Conservation (phyloP, 495 filamentous ascomycete species). For the Tuber umbilicatum region DNA sequence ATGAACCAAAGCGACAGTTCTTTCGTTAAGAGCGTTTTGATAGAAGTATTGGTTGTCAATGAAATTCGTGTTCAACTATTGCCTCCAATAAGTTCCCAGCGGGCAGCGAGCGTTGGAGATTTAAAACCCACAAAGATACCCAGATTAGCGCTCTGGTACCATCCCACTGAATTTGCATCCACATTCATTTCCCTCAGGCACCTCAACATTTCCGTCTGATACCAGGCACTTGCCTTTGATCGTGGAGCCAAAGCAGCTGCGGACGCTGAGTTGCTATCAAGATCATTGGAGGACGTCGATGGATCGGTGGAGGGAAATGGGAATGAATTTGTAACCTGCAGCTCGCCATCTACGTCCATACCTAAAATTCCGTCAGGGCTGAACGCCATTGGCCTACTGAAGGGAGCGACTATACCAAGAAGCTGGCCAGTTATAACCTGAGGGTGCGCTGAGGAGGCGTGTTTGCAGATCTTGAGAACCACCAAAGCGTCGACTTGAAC, state of each 20-base stretch:
- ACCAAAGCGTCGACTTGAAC: constrained; percentile 78
- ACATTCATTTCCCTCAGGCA: constrained; percentile 95
- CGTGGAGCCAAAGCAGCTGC: constrained; percentile 82
- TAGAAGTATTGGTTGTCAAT: constrained; percentile 98
- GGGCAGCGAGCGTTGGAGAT: not conserved
- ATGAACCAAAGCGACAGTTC: constrained; percentile 88
- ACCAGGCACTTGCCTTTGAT: constrained; percentile 77
- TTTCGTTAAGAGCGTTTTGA: constrained; percentile 70
- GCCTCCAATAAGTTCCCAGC: not conserved
- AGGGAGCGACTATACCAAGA: constrained; percentile 22
- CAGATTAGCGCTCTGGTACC: constrained; percentile 98
- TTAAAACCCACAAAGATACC: constrained; percentile 66
- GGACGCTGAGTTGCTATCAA: constrained; percentile 64
- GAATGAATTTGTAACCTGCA: constrained; percentile 92
- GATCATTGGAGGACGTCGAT: constrained; percentile 59
- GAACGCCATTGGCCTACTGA: constrained; percentile 47
- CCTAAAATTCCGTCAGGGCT: constrained; percentile 58
- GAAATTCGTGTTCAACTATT: constrained; percentile 68
- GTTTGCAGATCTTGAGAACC: constrained; percentile 81
- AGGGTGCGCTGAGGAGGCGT: constrained; percentile 39
- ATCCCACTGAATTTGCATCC: constrained; percentile 94
- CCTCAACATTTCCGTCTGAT: constrained; percentile 96
- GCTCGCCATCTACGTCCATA: constrained; percentile 75
- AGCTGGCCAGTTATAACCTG: constrained; percentile 41
- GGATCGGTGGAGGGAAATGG: constrained; percentile 83